Percentiles rank a stretch among this genome's conserved stretches.
Evolutionary conservation across 192 early-diverging fungal species (phyloP).

Genomic region (Coemansia sp.): DNA sequence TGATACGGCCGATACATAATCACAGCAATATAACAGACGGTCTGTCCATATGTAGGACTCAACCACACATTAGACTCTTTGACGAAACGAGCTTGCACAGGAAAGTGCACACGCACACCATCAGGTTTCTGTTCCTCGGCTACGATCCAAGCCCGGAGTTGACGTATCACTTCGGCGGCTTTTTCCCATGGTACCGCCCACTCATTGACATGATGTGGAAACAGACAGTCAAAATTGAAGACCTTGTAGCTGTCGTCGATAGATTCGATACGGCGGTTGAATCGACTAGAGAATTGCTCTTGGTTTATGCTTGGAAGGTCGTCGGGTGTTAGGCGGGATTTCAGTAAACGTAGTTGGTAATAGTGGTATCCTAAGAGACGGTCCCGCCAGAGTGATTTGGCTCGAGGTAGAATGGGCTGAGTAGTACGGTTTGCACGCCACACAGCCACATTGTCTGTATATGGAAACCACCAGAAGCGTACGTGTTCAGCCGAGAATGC

Average conservation of each 20-base stretch:
- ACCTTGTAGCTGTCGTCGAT: conserved; percentile 57
- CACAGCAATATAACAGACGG: conserved; percentile 75
- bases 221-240: conserved; percentile 76
- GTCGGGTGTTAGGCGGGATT: conserved; percentile 23
- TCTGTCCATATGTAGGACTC: conserved; percentile 66
- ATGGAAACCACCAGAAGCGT: conserved; percentile 80
- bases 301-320: conserved; percentile 29
- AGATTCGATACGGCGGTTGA: conserved; percentile 55
- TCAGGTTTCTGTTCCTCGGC: conserved; percentile 26
- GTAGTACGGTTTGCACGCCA: conserved; percentile 69
- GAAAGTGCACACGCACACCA: conserved; percentile 69
- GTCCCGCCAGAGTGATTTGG: conserved; percentile 36
- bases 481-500: conserved; percentile 72
- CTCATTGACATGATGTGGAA: conserved; percentile 73
- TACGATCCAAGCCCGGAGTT: neutral
- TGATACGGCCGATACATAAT: conserved; percentile 77
- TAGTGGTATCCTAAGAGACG: conserved; percentile 1
- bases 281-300: conserved; percentile 63
- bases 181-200: conserved; percentile 61
- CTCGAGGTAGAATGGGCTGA: conserved; percentile 21
- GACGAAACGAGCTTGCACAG: conserved; percentile 72
- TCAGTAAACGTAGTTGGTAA: conserved; percentile 50
- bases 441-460: conserved; percentile 68
- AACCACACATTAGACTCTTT: conserved; percentile 62
- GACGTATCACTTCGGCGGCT: neutral